phyloP scores from a whole-genome alignment of 352 stramenopile species.

The Phytopythium litorale region DNA sequence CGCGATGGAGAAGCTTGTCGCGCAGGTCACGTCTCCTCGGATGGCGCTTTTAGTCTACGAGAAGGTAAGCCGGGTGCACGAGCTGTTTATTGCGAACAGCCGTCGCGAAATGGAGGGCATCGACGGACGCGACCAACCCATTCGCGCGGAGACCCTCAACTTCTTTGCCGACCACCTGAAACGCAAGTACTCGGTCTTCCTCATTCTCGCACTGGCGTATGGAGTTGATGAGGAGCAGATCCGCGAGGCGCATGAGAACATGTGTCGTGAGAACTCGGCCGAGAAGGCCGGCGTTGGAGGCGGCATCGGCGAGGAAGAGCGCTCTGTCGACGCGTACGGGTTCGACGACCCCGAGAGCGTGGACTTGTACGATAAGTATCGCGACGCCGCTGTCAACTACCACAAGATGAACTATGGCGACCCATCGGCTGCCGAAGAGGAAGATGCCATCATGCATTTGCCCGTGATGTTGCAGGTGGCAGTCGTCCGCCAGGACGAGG shows the following conservation, averaged over 20 bases:
- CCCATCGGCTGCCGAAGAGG: slow-evolving; percentile 65
- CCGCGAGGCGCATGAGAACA: slow-evolving; percentile 70
- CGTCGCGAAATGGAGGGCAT: slow-evolving; percentile 65
- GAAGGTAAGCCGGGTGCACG: slow-evolving; percentile 85
- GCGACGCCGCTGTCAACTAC: slow-evolving; percentile 76
- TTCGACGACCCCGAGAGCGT: slow-evolving; percentile 77
- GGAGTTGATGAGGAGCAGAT: slow-evolving; percentile 77
- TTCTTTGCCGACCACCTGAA: slow-evolving; percentile 87
- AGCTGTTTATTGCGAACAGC: slow-evolving; percentile 79
- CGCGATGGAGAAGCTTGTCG: slow-evolving; percentile 83
- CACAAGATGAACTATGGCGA: slow-evolving; percentile 87
- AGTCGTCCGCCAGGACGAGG: slow-evolving; percentile 58
- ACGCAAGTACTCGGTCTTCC: slow-evolving; percentile 84
- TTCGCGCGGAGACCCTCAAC: slow-evolving; percentile 63
- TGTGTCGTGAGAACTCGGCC: slow-evolving; percentile 78
- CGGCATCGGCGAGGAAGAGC: slow-evolving; percentile 52
- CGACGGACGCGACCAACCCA: slow-evolving; percentile 32
- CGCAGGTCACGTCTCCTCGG: slow-evolving; percentile 64
- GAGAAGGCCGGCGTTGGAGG: slow-evolving; percentile 70
- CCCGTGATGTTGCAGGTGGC: slow-evolving; percentile 85
- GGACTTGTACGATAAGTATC: slow-evolving; percentile 84
- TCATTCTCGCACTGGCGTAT: slow-evolving; percentile 78
- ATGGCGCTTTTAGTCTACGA: slow-evolving; percentile 89
- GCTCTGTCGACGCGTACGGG: slow-evolving; percentile 49
- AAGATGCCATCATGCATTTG: slow-evolving; percentile 89